Evolutionary conservation across 2,329 filamentous ascomycete species (phyloP).

Genomic region (Aspergillus cejpii): DNA sequence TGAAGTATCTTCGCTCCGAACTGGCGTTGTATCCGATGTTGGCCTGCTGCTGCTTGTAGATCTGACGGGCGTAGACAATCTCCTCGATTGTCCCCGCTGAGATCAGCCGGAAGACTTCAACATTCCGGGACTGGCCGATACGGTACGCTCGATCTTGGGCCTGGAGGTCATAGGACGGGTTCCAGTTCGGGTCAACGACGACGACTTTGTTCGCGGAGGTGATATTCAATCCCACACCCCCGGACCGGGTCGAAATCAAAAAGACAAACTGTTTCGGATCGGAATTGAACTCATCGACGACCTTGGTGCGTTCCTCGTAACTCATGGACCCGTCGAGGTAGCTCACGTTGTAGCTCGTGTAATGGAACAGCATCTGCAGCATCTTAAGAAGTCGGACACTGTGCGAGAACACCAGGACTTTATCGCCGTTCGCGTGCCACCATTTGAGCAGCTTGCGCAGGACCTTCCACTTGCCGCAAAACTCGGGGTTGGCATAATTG

Average conservation of each 20-base stretch:
- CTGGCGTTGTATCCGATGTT: conserved; percentile 96
- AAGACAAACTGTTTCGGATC: conserved; percentile 87
- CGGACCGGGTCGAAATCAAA: conserved; percentile 86
- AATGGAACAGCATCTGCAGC: conserved; percentile 74
- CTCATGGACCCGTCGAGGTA: conserved; percentile 81
- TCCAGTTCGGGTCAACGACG: conserved; percentile 96
- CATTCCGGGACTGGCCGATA: conserved; percentile 85
- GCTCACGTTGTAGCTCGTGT: conserved; percentile 82
- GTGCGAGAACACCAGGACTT: conserved; percentile 92
- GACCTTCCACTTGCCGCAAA: conserved; percentile 95
- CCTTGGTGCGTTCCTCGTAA: conserved; percentile 73
- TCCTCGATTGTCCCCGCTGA: conserved; percentile 92
- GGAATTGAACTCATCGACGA: conserved; percentile 86
- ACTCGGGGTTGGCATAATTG: conserved; percentile 77
- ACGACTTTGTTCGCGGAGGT: conserved; percentile 98
- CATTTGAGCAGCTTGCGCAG: conserved; percentile 77
- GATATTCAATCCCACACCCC: conserved; percentile 91
- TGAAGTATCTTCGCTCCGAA: conserved; percentile 88
- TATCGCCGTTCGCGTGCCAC: conserved; percentile 86
- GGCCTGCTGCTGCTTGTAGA: conserved; percentile 98
- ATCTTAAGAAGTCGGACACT: conserved; percentile 80
- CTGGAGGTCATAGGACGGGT: conserved; percentile 87
- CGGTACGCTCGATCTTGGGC: conserved; percentile 94
- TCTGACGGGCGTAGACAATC: conserved; percentile 91
- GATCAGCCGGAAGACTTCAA: conserved; percentile 90